These are phyloP conservation scores for Globisporangium barbulae DNA, from an alignment of 352 stramenopile genomes.

Conservation along the genomic window DNA sequence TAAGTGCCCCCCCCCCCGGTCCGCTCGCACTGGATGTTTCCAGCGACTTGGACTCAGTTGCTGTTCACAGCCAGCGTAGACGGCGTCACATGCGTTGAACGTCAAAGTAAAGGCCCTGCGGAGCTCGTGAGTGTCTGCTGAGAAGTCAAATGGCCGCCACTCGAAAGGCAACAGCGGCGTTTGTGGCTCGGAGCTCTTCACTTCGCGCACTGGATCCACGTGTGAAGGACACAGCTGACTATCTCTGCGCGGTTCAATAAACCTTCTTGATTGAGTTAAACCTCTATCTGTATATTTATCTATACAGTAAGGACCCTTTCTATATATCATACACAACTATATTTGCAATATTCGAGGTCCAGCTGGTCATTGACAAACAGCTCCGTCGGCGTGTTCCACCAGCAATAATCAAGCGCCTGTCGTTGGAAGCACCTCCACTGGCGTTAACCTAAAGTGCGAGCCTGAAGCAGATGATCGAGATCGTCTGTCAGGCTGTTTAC, in stretches of 20 bases:
- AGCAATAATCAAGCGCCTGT: neutral
- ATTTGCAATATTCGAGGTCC: neutral
- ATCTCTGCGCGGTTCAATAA: neutral
- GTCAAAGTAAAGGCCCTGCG: neutral
- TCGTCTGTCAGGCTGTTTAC: neutral
- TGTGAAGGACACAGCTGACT: neutral
- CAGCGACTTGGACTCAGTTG: neutral
- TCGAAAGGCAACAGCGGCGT: neutral
- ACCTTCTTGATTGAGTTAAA: neutral
- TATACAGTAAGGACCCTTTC: neutral
- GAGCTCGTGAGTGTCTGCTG: neutral
- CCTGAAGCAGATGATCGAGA: neutral
- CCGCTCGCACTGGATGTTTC: neutral
- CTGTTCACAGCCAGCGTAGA: neutral
- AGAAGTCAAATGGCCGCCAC: neutral
- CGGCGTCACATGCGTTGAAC: neutral
- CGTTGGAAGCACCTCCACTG: neutral
- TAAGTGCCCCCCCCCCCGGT: too few species aligned
- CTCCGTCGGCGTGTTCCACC: neutral
- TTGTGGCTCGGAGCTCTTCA: slow-evolving; percentile 1
- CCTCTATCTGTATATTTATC: neutral
- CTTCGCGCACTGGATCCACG: neutral
- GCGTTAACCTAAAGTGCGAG: neutral
- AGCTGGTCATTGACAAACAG: slow-evolving; percentile 4
- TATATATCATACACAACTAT: neutral